Percentiles rank a stretch among this genome's conserved stretches.
phyloP scores from a whole-genome alignment of 352 stramenopile species.

The Pythium oligandrum region DNA sequence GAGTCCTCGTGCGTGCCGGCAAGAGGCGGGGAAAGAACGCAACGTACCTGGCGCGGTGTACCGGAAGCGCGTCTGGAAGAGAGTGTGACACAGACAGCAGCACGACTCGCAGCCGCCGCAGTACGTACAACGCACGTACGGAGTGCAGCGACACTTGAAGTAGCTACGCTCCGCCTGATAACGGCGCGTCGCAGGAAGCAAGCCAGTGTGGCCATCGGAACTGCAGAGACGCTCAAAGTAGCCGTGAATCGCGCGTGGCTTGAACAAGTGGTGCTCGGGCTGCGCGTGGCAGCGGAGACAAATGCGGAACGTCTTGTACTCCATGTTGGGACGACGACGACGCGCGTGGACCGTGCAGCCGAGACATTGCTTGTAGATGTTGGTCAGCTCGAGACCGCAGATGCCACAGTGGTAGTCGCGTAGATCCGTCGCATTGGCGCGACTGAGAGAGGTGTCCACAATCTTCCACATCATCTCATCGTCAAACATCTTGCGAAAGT shows the following conservation, averaged over 20 bases:
- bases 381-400: slow-evolving; percentile 71
- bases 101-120: slow-evolving; percentile 80
- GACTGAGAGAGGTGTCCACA: slow-evolving; percentile 49
- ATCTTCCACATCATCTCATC: slow-evolving; percentile 68
- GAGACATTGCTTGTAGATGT: slow-evolving; percentile 84
- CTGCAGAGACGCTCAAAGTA: slow-evolving; percentile 69
- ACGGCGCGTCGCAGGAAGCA: slow-evolving; percentile 50
- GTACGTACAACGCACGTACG: slow-evolving; percentile 51
- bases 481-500: slow-evolving; percentile 71
- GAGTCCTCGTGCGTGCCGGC: neutral
- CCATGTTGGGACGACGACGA: slow-evolving; percentile 51
- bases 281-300: slow-evolving; percentile 70
- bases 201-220: slow-evolving; percentile 69
- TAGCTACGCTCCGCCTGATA: slow-evolving; percentile 65
- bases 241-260: slow-evolving; percentile 45
- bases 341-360: slow-evolving; percentile 68
- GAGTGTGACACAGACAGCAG: slow-evolving; percentile 77
- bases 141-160: slow-evolving; percentile 68
- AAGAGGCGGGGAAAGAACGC: neutral
- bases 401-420: slow-evolving; percentile 60
- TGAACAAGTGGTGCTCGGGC: slow-evolving; percentile 71
- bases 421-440: slow-evolving; percentile 1
- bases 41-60: slow-evolving; percentile 63
- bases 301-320: slow-evolving; percentile 60
- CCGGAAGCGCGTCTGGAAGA: slow-evolving; percentile 85